Percentiles rank a stretch among this genome's conserved stretches.
Conservation (phyloP, 106 monocot genomes). For the Acanthochlamys bracteata region DNA sequence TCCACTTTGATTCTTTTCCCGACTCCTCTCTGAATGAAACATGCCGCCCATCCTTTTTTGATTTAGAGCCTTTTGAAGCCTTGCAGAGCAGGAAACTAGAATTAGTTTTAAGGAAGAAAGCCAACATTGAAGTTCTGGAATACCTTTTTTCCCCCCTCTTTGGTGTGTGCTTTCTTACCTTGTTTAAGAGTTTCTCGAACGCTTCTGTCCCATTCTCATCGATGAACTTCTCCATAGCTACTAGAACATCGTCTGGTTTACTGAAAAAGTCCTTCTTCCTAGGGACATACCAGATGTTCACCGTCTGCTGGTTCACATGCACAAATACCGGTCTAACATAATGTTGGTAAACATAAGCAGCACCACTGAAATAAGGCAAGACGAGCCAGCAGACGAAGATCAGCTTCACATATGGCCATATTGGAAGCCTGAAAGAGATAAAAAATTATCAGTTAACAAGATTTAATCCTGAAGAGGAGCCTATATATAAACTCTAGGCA, state of each 20-base stretch:
- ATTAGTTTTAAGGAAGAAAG: neutral
- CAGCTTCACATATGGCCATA: slow-evolving; percentile 84
- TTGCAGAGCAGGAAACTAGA: neutral
- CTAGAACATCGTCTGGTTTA: slow-evolving; percentile 54
- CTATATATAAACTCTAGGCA: neutral
- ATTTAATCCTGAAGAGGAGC: neutral
- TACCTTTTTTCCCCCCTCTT: no score
- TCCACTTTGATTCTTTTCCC: slow-evolving; percentile 17
- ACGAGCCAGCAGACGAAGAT: slow-evolving; percentile 80
- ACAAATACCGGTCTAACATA: slow-evolving; percentile 48
- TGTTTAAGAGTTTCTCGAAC: slow-evolving; percentile 69
- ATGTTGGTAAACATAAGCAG: slow-evolving; percentile 77
- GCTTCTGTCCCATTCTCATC: slow-evolving; percentile 71
- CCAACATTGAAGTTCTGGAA: neutral
- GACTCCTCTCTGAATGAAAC: slow-evolving; percentile 14
- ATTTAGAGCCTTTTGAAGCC: neutral
- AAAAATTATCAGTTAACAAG: neutral
- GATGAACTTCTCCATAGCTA: slow-evolving; percentile 71
- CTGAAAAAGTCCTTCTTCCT: slow-evolving; percentile 28
- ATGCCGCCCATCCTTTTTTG: neutral
- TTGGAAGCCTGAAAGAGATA: slow-evolving; percentile 63
- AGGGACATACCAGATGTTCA: slow-evolving; percentile 51
- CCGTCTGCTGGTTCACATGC: slow-evolving; percentile 44
- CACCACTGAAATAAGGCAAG: slow-evolving; percentile 88
- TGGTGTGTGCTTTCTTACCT: slow-evolving; percentile 29